Base-by-base conservation (phyloP, 441 rosid genomes). In the Pelargonium fulgidum region DNA sequence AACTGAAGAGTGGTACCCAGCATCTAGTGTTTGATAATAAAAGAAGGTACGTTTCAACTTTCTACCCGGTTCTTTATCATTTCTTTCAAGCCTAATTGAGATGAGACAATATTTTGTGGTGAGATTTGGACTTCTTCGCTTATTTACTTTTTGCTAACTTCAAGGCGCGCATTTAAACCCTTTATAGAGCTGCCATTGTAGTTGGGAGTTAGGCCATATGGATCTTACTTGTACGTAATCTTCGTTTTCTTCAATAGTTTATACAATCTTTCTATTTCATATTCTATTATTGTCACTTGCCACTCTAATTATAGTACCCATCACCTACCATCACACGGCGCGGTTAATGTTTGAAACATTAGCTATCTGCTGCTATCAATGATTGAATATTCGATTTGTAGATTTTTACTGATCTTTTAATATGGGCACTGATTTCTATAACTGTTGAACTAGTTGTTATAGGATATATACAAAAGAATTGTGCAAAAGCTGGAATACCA, bases 321-420 rank as follows among this genome's bases (percentile, higher is more conserved):
- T 50, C 39, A 70, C 41, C 73, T 12, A 65, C 68, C 54, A 11
- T 14, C 54, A 48, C 4, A 48, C 33, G 54, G 54, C 7, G 54
- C n/a, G 13, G 6, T 48, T 48, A 48, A 48, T 48, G 54, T 11
- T 48, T 48, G 54, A 48, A 48, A 48, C 54, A 10, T 12, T 48
- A 48, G 54, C 54, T 48, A 2, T 3, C 54, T 48, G 14, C 54
- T 48, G 54, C 54, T 48, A 48, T 48, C 13, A n/a, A 12, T 13
- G 12, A 13, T 48, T 48, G 54, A n/a, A 48, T 48, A 48, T 3
- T 48, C 7, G 33, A 26, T 12, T 3, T 14, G 4, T 12, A 48
- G 54, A 14, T 48, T 48, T 48, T 13, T 11, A n/a, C 54, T 48
- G 54, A 2, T n/a, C 4, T 13, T 48, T 48, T 48, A n/a, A 48